phyloP scores from a whole-genome alignment of 75 land plant genomes.

The Picea glauca region DNA sequence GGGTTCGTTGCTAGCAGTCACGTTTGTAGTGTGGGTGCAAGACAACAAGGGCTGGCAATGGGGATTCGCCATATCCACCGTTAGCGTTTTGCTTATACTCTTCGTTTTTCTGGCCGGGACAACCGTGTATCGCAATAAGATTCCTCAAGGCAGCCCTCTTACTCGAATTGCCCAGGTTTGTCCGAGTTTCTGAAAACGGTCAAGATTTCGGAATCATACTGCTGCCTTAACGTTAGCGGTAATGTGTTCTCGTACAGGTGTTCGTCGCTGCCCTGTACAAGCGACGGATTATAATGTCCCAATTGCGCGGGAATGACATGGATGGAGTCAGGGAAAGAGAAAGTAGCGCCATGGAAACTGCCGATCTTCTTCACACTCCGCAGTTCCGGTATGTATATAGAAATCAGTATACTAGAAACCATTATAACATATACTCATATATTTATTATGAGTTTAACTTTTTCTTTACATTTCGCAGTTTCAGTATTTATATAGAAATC shows the following conservation, averaged over 20 bases:
- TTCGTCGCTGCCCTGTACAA: conserved; percentile 3
- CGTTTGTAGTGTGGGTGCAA: conserved; percentile 55
- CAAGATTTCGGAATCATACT: too few species aligned
- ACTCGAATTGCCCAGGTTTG: conserved; percentile 39
- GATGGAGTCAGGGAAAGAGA: not conserved
- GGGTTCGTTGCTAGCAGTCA: conserved; percentile 33
- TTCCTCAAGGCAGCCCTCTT: conserved; percentile 50
- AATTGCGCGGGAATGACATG: not conserved
- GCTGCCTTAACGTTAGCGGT: too few species aligned
- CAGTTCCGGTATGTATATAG: conserved; percentile 1
- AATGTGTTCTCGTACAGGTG: not conserved
- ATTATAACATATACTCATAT: too few species aligned
- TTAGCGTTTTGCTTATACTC: conserved; percentile 21
- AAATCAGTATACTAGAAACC: too few species aligned
- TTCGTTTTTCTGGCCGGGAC: conserved; percentile 11
- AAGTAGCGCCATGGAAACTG: not conserved
- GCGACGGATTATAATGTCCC: not conserved
- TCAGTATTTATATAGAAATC: too few species aligned
- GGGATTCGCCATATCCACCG: conserved; percentile 41
- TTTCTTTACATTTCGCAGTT: too few species aligned
- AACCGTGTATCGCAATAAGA: conserved; percentile 19
- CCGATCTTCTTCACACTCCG: not conserved
- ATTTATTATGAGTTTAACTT: too few species aligned
- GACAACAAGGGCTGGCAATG: conserved; percentile 41
- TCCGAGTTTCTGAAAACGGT: too few species aligned